Evolutionary conservation across 164 flowering plant species (phyloP).

Genomic region (Macadamia integrifolia): DNA sequence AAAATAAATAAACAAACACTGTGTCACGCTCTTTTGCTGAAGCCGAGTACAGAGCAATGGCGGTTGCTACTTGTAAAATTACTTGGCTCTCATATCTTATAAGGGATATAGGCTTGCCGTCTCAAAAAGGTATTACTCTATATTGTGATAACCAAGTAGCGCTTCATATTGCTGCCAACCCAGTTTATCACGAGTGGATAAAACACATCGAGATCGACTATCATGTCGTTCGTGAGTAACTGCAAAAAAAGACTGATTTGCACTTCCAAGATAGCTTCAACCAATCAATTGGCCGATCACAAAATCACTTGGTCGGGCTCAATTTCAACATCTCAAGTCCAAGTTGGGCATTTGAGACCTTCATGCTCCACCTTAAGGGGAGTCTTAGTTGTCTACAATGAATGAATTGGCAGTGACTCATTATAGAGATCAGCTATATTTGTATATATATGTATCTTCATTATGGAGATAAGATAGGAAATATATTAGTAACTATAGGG

Average conservation of each 20-base stretch:
- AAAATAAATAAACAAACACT: conserved; percentile 7
- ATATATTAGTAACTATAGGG: no score
- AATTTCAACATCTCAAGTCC: not conserved
- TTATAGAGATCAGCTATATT: no score
- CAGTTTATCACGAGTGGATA: not conserved
- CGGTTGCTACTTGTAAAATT: conserved; percentile 8
- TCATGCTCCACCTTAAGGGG: not conserved
- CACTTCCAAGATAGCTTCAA: not conserved
- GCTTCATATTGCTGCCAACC: not conserved
- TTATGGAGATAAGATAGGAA: no score
- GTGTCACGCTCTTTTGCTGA: conserved; percentile 14
- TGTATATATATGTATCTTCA: no score
- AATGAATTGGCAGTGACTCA: no score
- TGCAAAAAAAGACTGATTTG: conserved; percentile 2
- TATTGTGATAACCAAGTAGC: conserved; percentile 1
- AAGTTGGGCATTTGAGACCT: conserved; percentile 7
- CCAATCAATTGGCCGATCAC: conserved; percentile 6
- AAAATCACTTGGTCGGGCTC: not conserved
- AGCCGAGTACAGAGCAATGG: conserved; percentile 15
- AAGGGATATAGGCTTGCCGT: conserved; percentile 3
- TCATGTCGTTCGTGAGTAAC: not conserved
- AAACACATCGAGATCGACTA: not conserved
- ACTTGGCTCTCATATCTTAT: conserved; percentile 7
- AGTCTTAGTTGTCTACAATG: not conserved
- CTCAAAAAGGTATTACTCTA: not conserved